phyloP scores from a whole-genome alignment of 805 yeast genomes.

The Metschnikowia kofuensis region DNA sequence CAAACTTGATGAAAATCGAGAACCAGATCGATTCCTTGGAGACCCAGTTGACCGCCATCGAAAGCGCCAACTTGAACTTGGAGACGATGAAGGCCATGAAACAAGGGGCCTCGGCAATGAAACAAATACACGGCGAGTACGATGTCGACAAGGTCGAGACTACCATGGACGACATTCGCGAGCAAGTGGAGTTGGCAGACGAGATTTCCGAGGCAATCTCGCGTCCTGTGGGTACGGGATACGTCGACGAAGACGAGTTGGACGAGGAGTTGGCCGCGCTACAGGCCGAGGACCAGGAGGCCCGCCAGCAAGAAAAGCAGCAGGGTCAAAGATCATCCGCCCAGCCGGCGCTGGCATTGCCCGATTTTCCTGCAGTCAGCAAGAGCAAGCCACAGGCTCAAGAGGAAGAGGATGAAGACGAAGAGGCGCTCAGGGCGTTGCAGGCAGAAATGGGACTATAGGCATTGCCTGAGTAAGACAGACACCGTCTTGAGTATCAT shows the following conservation, averaged over 20 bases:
- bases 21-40: slow-evolving; percentile 88
- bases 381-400: slow-evolving; percentile 38
- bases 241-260: slow-evolving; percentile 85
- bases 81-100: slow-evolving; percentile 99
- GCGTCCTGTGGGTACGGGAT: slow-evolving; percentile 84
- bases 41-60: slow-evolving; percentile 85
- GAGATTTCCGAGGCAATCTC: slow-evolving; percentile 96
- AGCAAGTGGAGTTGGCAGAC: slow-evolving; percentile 91
- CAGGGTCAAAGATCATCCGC: slow-evolving; percentile 4
- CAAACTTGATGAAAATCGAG: slow-evolving; percentile 74
- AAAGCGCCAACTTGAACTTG: slow-evolving; percentile 90
- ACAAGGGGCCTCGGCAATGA: slow-evolving; percentile 96
- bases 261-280: slow-evolving; percentile 89
- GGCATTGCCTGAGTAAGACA: background rate
- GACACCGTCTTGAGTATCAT: too few species aligned
- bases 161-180: slow-evolving; percentile 97
- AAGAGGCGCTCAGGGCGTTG: slow-evolving; percentile 71
- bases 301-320: slow-evolving; percentile 23
- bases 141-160: slow-evolving; percentile 95
- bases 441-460: slow-evolving; percentile 86
- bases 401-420: slow-evolving; percentile 65
- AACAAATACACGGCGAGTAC: slow-evolving; percentile 90
- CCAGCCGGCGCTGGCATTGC: slow-evolving; percentile 30
- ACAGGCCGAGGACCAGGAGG: slow-evolving; percentile 76
- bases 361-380: slow-evolving; percentile 44